These are phyloP conservation scores for Phaeoacremonium minimum DNA, from an alignment of 2,329 filamentous ascomycete genomes.

Conservation along the genomic window DNA sequence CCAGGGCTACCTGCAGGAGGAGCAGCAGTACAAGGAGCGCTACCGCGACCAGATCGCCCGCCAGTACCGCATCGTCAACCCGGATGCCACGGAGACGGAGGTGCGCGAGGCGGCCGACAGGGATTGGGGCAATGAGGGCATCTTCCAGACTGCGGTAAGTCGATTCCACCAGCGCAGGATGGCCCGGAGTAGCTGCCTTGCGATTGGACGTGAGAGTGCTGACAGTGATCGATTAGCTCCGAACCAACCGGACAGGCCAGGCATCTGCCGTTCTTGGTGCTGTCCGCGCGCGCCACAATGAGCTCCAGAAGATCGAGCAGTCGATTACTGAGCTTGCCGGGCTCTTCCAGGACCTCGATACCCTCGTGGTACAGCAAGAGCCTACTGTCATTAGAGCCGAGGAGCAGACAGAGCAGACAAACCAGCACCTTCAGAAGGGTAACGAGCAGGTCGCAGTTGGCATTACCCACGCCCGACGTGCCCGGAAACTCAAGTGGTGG, in stretches of 20 bases:
- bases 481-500: slow-evolving; percentile 79
- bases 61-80: slow-evolving; percentile 79
- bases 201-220: too few species aligned
- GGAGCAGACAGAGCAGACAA: slow-evolving; percentile 60
- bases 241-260: slow-evolving; percentile 69
- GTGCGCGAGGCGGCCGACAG: slow-evolving; percentile 64
- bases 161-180: too few species aligned
- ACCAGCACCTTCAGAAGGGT: slow-evolving; percentile 62
- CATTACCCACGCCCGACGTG: slow-evolving; percentile 60
- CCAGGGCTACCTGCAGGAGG: slow-evolving; percentile 66
- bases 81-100: slow-evolving; percentile 71
- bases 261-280: slow-evolving; percentile 71
- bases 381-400: slow-evolving; percentile 57
- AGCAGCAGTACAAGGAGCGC: slow-evolving; percentile 64
- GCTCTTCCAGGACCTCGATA: slow-evolving; percentile 72
- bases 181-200: too few species aligned
- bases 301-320: slow-evolving; percentile 75
- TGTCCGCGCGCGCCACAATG: slow-evolving; percentile 77
- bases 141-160: slow-evolving; percentile 78
- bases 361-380: slow-evolving; percentile 71
- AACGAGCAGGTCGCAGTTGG: slow-evolving; percentile 67
- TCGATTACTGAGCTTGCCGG: slow-evolving; percentile 66
- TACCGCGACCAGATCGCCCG: slow-evolving; percentile 76
- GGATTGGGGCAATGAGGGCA: slow-evolving; percentile 73
- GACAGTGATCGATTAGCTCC: slow-evolving; percentile 62